Evolutionary conservation across 2,329 filamentous ascomycete genomes (phyloP).

Genomic region (Pyrenochaeta sp.): DNA sequence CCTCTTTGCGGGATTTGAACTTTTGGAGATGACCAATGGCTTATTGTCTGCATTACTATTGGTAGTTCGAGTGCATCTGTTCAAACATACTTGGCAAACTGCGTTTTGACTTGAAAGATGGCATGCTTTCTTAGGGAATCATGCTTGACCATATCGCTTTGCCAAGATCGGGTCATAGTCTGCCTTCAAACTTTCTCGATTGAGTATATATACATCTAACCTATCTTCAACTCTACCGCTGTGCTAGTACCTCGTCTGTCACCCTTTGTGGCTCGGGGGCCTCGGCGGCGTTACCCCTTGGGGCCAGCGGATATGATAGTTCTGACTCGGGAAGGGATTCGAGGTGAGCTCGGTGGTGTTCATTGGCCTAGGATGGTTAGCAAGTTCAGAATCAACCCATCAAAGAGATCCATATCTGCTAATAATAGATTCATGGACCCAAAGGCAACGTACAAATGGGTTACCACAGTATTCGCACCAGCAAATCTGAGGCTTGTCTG

Average conservation of each 20-base stretch:
- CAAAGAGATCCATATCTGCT: too few species aligned
- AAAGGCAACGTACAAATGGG: conserved; percentile 77
- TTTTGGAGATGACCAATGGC: too few species aligned
- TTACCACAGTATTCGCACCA: conserved; percentile 91
- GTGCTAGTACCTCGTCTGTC: conserved; percentile 65
- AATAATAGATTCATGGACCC: too few species aligned
- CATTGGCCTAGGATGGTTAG: conserved; percentile 72
- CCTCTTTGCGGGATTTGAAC: too few species aligned
- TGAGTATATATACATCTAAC: too few species aligned
- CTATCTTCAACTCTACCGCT: conserved; percentile 67
- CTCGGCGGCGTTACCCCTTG: conserved; percentile 66
- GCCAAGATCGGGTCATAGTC: too few species aligned
- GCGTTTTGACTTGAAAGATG: too few species aligned
- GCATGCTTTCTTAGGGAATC: too few species aligned
- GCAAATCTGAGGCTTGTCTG: conserved; percentile 93
- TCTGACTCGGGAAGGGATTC: conserved; percentile 79
- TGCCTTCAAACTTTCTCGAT: background rate
- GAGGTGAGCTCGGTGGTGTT: conserved; percentile 84
- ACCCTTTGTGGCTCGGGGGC: conserved; percentile 66
- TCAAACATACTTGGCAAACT: too few species aligned
- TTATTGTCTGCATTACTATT: too few species aligned
- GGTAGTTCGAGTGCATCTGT: too few species aligned
- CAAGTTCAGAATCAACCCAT: background rate
- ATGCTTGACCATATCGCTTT: too few species aligned
- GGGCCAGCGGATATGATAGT: conserved; percentile 80